Evolutionary conservation across 1,284 basidiomycete genomes (phyloP).

Genomic region (Hypsizygus ulmarius): DNA sequence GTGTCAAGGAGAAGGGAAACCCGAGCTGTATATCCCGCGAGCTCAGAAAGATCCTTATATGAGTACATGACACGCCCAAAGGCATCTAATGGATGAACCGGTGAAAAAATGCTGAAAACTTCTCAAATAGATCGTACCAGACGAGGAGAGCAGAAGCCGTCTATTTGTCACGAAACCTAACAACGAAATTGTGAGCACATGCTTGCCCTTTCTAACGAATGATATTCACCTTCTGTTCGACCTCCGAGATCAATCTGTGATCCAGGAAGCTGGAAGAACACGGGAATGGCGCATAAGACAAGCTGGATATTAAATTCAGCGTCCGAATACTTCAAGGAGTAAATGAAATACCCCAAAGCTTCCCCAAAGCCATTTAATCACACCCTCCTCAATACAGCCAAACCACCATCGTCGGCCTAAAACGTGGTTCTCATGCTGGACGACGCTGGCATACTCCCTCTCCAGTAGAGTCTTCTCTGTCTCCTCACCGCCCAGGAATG

Average conservation of each 20-base stretch:
- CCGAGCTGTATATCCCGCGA: constrained; percentile 93
- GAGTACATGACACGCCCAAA: constrained; percentile 91
- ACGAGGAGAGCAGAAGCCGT: constrained; percentile 82
- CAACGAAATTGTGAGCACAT: constrained; percentile 3
- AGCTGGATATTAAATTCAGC: constrained; percentile 44
- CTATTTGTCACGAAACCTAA: constrained; percentile 93
- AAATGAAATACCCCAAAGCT: constrained; percentile 72
- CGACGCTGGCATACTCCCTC: constrained; percentile 83
- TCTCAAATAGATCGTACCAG: constrained; percentile 40
- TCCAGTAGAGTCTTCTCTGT: constrained; percentile 94
- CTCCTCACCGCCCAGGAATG: constrained; percentile 88
- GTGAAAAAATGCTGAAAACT: neutral
- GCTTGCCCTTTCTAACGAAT: neutral
- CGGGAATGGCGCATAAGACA: constrained; percentile 90
- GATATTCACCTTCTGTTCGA: constrained; percentile 74
- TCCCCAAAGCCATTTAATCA: constrained; percentile 98
- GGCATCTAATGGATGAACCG: constrained; percentile 49
- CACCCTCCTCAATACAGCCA: constrained; percentile 90
- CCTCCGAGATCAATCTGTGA: constrained; percentile 73
- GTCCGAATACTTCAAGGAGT: neutral
- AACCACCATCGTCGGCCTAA: constrained; percentile 86
- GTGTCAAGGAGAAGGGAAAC: constrained; percentile 89
- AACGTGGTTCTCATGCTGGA: constrained; percentile 88
- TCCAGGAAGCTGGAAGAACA: constrained; percentile 88
- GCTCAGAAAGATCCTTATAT: constrained; percentile 94